These are phyloP conservation scores for Decorospora gaudefroyi DNA, from an alignment of 2,329 filamentous ascomycete species.

Conservation along the genomic window DNA sequence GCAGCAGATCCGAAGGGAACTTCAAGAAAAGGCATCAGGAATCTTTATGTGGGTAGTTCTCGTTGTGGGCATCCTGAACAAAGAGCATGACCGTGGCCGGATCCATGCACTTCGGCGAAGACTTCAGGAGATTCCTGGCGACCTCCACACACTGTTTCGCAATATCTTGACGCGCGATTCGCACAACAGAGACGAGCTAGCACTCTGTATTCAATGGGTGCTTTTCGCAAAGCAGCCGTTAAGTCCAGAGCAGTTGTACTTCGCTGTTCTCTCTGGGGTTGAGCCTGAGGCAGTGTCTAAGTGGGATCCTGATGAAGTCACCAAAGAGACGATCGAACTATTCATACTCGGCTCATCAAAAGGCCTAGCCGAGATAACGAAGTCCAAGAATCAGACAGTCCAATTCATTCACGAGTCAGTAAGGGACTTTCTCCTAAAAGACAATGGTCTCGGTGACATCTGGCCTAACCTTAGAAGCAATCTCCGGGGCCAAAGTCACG, in stretches of 20 bases:
- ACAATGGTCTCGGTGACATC: slow-evolving; percentile 38
- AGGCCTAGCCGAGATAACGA: slow-evolving; percentile 27
- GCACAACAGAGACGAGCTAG: slow-evolving; percentile 10
- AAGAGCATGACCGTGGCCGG: slow-evolving; percentile 43
- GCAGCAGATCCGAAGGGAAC: slow-evolving; percentile 31
- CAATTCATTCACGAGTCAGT: slow-evolving; percentile 43
- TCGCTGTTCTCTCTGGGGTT: slow-evolving; percentile 18
- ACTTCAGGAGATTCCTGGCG: slow-evolving; percentile 49
- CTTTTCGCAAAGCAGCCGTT: slow-evolving; percentile 23
- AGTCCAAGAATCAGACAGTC: slow-evolving; percentile 21
- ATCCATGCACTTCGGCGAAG: slow-evolving; percentile 37
- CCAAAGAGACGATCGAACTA: slow-evolving; percentile 11
- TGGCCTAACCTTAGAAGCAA: slow-evolving; percentile 43
- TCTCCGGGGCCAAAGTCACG: slow-evolving; percentile 47
- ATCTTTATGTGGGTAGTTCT: slow-evolving; percentile 50
- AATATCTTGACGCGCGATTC: slow-evolving; percentile 52
- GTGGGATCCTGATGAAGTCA: slow-evolving; percentile 22
- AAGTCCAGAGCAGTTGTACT: slow-evolving; percentile 22
- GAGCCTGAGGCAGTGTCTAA: slow-evolving; percentile 10
- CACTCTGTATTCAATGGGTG: slow-evolving; percentile 27
- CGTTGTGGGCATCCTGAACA: slow-evolving; percentile 41
- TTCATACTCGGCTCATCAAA: slow-evolving; percentile 34
- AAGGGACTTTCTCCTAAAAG: slow-evolving; percentile 49
- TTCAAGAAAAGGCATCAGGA: slow-evolving; percentile 49
- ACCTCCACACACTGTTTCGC: slow-evolving; percentile 56